Evolutionary conservation across 202 grass and related monocot species (phyloP).

Genomic region (Cymbopogon flexuosus): DNA sequence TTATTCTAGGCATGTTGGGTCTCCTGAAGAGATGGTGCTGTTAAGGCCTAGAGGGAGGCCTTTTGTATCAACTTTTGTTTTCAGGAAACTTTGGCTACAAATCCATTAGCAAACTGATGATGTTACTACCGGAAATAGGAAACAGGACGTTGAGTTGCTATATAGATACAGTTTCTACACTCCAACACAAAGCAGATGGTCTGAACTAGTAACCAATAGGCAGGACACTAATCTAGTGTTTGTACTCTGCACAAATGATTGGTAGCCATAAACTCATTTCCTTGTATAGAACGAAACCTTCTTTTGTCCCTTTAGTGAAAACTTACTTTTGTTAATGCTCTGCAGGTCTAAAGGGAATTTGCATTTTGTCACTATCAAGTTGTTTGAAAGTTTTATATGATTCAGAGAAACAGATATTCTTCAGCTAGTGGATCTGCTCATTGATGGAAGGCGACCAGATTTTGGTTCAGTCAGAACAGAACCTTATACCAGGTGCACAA

Average conservation of each 20-base stretch:
- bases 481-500: constrained; percentile 33
- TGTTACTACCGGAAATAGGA: background rate
- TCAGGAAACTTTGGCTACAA: background rate
- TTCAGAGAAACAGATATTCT: constrained; percentile 19
- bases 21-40: background rate
- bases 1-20: background rate
- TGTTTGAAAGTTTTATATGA: constrained; percentile 1
- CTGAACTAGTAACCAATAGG: background rate
- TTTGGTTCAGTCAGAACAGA: constrained; percentile 47
- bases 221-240: background rate
- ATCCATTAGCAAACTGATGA: background rate
- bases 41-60: background rate
- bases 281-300: background rate
- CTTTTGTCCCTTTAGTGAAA: background rate
- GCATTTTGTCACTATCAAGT: background rate
- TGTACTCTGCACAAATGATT: background rate
- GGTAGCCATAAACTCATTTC: background rate
- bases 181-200: background rate
- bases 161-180: background rate
- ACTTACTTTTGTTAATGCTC: constrained; percentile 15
- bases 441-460: constrained; percentile 47
- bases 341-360: constrained; percentile 26
- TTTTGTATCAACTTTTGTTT: background rate
- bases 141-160: background rate
- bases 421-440: constrained; percentile 10